A percentile compares a stretch with the other conserved stretches of the same genome.
Conservation (phyloP, 1,139 yeast species). For the Debaryomyces fabryi region DNA sequence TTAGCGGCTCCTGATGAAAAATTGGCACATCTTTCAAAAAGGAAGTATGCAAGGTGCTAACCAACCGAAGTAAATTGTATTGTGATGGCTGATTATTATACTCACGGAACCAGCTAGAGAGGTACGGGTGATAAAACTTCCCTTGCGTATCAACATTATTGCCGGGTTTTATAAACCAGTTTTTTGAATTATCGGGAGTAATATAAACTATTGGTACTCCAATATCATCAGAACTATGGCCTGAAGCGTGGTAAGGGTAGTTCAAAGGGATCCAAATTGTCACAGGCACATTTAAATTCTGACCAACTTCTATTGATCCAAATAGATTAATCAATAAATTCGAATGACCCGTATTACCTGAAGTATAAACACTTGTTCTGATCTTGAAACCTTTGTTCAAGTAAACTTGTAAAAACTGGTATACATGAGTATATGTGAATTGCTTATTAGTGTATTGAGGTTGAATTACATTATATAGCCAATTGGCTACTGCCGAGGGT, state of each 20-base stretch:
- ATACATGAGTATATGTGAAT: constrained; percentile 61
- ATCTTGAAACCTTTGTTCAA: constrained; percentile 49
- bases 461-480: constrained; percentile 49
- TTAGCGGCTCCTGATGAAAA: not conserved
- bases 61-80: constrained; percentile 42
- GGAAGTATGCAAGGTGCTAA: constrained; percentile 38
- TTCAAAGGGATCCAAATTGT: constrained; percentile 76
- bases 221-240: constrained; percentile 16
- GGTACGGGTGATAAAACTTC: constrained; percentile 66
- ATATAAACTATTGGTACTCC: constrained; percentile 67
- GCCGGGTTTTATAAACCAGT: constrained; percentile 53
- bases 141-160: constrained; percentile 79
- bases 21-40: constrained; percentile 45
- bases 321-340: constrained; percentile 62
- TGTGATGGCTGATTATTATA: constrained; percentile 13
- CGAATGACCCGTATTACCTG: constrained; percentile 55
- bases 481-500: constrained; percentile 40
- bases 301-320: constrained; percentile 52
- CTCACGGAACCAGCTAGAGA: constrained; percentile 57
- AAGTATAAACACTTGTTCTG: constrained; percentile 71
- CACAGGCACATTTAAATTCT: constrained; percentile 53
- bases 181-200: constrained; percentile 47
- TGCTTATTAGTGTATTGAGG: constrained; percentile 57
- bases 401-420: constrained; percentile 54
- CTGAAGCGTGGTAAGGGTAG: constrained; percentile 50